Evolutionary conservation across 345 rosid genomes (phyloP).

Genomic region (Atalantia buxifolia): DNA sequence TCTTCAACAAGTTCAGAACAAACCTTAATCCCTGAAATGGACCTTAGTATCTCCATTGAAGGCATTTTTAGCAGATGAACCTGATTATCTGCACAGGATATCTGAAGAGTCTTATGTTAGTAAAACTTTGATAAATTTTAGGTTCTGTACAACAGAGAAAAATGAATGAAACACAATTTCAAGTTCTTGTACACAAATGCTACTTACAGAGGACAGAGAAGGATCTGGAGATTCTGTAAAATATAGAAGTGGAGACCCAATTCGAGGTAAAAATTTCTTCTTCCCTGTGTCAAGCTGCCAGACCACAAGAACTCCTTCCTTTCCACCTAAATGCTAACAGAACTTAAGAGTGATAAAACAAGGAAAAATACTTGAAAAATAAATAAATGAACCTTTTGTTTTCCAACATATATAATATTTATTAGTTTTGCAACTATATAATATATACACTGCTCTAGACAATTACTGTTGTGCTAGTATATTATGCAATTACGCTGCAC

Average conservation of each 20-base stretch:
- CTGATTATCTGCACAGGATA: slow-evolving; percentile 96
- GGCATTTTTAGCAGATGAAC: slow-evolving; percentile 88
- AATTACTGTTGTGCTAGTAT: neutral
- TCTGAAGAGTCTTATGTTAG: slow-evolving; percentile 47
- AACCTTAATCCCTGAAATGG: slow-evolving; percentile 95
- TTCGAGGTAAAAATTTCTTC: slow-evolving; percentile 90
- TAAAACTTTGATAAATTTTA: neutral
- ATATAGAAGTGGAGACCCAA: slow-evolving; percentile 84
- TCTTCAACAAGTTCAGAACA: slow-evolving; percentile 13
- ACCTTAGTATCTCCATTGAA: slow-evolving; percentile 75
- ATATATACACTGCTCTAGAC: neutral
- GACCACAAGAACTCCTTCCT: slow-evolving; percentile 96
- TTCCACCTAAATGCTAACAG: slow-evolving; percentile 62
- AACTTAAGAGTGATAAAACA: slow-evolving; percentile 2
- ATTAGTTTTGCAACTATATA: neutral
- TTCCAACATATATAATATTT: neutral
- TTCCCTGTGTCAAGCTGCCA: slow-evolving; percentile 97
- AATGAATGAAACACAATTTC: slow-evolving; percentile 7
- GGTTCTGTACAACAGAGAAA: neutral
- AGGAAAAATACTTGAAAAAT: neutral
- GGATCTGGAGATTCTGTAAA: slow-evolving; percentile 77
- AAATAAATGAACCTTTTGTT: neutral
- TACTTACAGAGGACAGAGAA: slow-evolving; percentile 80
- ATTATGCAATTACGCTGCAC: neutral
- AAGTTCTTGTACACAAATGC: neutral